phyloP scores from a whole-genome alignment of 768 basidiomycete genomes.

The Coprinopsis cinerea region DNA sequence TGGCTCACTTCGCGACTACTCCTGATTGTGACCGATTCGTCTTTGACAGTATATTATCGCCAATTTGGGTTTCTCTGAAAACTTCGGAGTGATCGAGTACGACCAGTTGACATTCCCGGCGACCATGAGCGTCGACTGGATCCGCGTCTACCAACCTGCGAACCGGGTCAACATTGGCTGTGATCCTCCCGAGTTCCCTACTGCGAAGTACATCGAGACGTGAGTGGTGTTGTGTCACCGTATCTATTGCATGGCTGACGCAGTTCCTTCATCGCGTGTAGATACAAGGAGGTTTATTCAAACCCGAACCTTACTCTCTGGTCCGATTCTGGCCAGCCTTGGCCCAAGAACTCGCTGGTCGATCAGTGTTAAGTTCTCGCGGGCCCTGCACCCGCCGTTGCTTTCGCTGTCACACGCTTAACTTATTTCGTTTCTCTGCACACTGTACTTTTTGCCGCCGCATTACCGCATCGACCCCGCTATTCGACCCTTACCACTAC shows the following conservation, averaged over 20 bases:
- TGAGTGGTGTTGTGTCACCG: slow-evolving; percentile 20
- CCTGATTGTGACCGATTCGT: background rate
- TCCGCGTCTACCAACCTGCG: slow-evolving; percentile 62
- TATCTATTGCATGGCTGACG: slow-evolving; percentile 2
- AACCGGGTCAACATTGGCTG: slow-evolving; percentile 49
- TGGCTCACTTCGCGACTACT: background rate
- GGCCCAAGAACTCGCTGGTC: slow-evolving; percentile 47
- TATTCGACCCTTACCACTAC: no score
- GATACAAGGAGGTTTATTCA: slow-evolving; percentile 58
- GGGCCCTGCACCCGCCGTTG: no score
- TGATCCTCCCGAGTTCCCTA: slow-evolving; percentile 65
- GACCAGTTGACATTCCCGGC: slow-evolving; percentile 44
- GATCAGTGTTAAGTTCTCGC: background rate
- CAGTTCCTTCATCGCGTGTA: slow-evolving; percentile 17
- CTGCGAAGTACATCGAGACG: slow-evolving; percentile 64
- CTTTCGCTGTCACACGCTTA: no score
- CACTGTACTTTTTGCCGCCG: no score
- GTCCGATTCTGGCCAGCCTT: slow-evolving; percentile 39
- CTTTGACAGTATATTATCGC: slow-evolving; percentile 51
- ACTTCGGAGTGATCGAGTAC: slow-evolving; percentile 56
- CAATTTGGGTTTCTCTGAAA: slow-evolving; percentile 60
- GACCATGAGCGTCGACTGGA: slow-evolving; percentile 67
- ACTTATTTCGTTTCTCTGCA: background rate
- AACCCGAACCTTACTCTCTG: slow-evolving; percentile 51
- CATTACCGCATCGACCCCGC: no score